Percentiles rank a stretch among this genome's conserved stretches.
Conservation (phyloP, 495 filamentous ascomycete species). For the Acidomyces sp. region DNA sequence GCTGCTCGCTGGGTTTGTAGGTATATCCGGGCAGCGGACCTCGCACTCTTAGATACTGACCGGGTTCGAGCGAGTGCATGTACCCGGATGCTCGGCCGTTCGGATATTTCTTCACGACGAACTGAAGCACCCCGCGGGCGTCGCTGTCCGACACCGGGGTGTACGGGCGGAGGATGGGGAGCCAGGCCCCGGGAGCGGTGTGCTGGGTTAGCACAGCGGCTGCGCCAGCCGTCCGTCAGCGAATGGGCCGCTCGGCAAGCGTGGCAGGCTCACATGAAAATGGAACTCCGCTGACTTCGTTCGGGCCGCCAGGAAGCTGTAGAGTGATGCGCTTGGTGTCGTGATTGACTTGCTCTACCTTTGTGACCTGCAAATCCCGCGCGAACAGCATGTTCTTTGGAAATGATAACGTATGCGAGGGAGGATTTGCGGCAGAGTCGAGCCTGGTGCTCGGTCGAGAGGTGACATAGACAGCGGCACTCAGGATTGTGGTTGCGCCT, state of each 20-base stretch:
- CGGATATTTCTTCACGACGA: constrained; percentile 54
- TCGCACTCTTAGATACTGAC: constrained; percentile 42
- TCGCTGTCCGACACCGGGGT: constrained; percentile 31
- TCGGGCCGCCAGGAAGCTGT: constrained; percentile 11
- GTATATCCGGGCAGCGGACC: constrained; percentile 37
- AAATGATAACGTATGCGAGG: constrained; percentile 9
- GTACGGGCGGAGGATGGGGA: constrained; percentile 21
- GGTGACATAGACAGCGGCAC: too few relatives aligned
- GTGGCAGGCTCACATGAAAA: constrained; percentile 1
- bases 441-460: constrained; percentile 3
- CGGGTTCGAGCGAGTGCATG: constrained; percentile 47
- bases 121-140: constrained; percentile 15
- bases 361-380: constrained; percentile 8
- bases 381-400: constrained; percentile 15
- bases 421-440: constrained; percentile 13
- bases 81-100: constrained; percentile 47
- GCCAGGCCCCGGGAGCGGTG: constrained; percentile 9
- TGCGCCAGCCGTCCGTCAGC: constrained; percentile 1
- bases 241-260: background rate
- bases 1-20: constrained; percentile 44
- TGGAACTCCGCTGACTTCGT: constrained; percentile 13
- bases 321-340: constrained; percentile 20
- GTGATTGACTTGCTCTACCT: constrained; percentile 18
- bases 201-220: constrained; percentile 21
- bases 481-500: too few relatives aligned